Percentiles rank a stretch among this genome's conserved stretches.
These are phyloP conservation scores for Austropuccinia psidii DNA, from an alignment of 1,284 basidiomycete species.

Conservation along the genomic window DNA sequence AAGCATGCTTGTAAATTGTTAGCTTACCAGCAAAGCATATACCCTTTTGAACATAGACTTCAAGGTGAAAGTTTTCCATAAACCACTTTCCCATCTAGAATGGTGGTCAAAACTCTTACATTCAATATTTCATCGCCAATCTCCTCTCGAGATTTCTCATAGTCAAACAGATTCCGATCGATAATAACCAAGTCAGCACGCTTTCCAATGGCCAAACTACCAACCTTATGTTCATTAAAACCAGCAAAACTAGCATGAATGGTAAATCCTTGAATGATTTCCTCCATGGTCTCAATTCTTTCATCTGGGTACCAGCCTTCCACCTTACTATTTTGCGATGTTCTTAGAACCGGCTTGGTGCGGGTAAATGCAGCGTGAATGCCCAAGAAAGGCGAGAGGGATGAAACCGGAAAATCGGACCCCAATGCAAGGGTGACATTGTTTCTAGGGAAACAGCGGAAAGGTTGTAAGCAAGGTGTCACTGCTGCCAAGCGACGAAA, in stretches of 20 bases:
- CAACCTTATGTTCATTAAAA: conserved; percentile 41
- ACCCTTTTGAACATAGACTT: no score
- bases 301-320: conserved; percentile 36
- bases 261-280: conserved; percentile 44
- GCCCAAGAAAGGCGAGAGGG: conserved; percentile 41
- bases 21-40: no score
- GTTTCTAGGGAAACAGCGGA: neutral
- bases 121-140: conserved; percentile 19
- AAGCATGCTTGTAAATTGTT: no score
- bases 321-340: conserved; percentile 37
- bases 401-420: conserved; percentile 44
- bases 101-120: conserved; percentile 5
- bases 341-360: conserved; percentile 38
- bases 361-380: conserved; percentile 43
- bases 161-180: conserved; percentile 42
- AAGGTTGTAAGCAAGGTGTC: no score
- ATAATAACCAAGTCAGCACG: conserved; percentile 43
- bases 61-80: neutral
- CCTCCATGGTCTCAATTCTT: conserved; percentile 38
- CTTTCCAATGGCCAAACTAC: conserved; percentile 40
- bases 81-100: conserved; percentile 21
- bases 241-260: conserved; percentile 41
- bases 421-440: conserved; percentile 42
- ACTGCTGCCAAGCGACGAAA: neutral
- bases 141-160: neutral